Evolutionary conservation across 352 stramenopile genomes (phyloP).

Genomic region (Thalassiosira hispida): DNA sequence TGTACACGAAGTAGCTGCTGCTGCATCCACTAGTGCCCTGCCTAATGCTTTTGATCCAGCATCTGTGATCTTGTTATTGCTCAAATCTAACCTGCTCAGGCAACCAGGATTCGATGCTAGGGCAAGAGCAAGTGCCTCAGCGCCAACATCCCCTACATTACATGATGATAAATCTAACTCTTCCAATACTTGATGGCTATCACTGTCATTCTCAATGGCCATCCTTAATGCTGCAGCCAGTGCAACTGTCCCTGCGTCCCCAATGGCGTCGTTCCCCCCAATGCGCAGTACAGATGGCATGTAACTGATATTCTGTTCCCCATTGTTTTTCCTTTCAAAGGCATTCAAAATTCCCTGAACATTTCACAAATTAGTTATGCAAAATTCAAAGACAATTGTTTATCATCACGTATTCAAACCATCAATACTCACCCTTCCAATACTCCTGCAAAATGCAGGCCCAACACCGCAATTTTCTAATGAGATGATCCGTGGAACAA

Average conservation of each 20-base stretch:
- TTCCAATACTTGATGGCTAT: slow-evolving; percentile 60
- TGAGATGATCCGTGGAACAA: slow-evolving; percentile 53
- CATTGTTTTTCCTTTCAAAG: slow-evolving; percentile 32
- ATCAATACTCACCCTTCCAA: slow-evolving; percentile 65
- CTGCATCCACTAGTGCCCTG: slow-evolving; percentile 49
- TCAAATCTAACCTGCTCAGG: slow-evolving; percentile 74
- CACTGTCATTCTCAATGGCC: slow-evolving; percentile 30
- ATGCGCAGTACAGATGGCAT: slow-evolving; percentile 62
- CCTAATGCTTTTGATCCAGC: slow-evolving; percentile 60
- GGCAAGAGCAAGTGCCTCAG: slow-evolving; percentile 74
- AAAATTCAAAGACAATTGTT: no score
- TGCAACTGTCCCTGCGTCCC: slow-evolving; percentile 73
- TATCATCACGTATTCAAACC: no score
- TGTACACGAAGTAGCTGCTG: not conserved
- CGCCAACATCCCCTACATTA: slow-evolving; percentile 72
- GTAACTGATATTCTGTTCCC: slow-evolving; percentile 3
- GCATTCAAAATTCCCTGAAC: slow-evolving; percentile 41
- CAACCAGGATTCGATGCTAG: slow-evolving; percentile 61
- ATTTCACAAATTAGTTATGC: no score
- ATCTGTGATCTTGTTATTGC: slow-evolving; percentile 81
- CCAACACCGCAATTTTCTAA: slow-evolving; percentile 76
- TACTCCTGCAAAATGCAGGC: slow-evolving; percentile 70
- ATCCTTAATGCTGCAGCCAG: slow-evolving; percentile 74
- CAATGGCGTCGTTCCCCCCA: slow-evolving; percentile 70
- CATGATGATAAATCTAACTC: slow-evolving; percentile 79